Evolutionary conservation across 108 stramenopile genomes (phyloP).

Genomic region (Cyclotella choctawhatcheeana): DNA sequence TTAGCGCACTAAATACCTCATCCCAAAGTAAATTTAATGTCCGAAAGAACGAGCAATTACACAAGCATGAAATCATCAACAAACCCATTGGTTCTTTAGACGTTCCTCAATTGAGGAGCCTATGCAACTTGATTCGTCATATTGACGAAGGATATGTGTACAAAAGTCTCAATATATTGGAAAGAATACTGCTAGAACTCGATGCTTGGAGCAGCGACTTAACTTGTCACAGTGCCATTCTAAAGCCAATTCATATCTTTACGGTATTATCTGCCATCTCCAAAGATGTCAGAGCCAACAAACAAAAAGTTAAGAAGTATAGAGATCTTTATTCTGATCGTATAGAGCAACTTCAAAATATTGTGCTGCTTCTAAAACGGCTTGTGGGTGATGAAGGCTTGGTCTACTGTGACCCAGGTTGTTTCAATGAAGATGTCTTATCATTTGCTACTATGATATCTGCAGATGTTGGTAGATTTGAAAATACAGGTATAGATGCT

Average conservation of each 20-base stretch:
- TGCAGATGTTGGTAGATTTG: conserved; percentile 19
- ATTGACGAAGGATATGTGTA: conserved; percentile 9
- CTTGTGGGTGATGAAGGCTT: background rate
- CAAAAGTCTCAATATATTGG: conserved; percentile 10
- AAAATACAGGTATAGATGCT: conserved; percentile 25
- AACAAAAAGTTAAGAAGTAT: too few species aligned
- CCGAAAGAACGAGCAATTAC: too few species aligned
- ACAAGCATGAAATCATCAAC: conserved; percentile 3
- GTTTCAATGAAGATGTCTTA: conserved; percentile 41
- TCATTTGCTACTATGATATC: conserved; percentile 51
- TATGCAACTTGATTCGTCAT: conserved; percentile 30
- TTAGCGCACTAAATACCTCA: too few species aligned
- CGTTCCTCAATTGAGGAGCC: background rate
- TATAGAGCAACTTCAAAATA: background rate
- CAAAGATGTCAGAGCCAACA: conserved; percentile 27
- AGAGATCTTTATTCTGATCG: background rate
- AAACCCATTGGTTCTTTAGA: conserved; percentile 17
- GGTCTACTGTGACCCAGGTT: conserved; percentile 5
- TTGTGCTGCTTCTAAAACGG: background rate
- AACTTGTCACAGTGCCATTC: background rate
- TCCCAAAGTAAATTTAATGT: too few species aligned
- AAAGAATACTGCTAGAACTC: conserved; percentile 30
- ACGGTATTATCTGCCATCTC: conserved; percentile 29
- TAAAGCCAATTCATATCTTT: conserved; percentile 37
- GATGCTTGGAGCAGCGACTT: too few species aligned